Percentiles rank a stretch among this genome's conserved stretches.
Conservation (phyloP, 345 rosid genomes). For the Crucihimalaya himalaica region DNA sequence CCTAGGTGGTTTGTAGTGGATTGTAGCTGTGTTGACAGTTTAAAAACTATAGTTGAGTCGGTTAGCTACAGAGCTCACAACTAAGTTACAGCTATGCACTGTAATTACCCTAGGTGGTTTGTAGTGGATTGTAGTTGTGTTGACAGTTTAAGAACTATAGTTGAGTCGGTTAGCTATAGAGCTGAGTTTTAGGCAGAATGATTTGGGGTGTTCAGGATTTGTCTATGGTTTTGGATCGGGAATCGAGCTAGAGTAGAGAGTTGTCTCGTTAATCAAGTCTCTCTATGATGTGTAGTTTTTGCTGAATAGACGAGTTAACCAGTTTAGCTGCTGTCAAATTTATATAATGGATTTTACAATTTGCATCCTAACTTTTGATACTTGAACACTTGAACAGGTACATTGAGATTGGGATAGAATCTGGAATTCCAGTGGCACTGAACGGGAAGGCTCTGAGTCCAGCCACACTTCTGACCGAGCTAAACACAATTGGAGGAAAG, state of each 20-base stretch:
- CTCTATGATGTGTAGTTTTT: background rate
- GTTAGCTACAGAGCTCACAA: background rate
- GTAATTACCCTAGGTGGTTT: background rate
- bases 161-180: background rate
- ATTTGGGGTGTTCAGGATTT: background rate
- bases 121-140: background rate
- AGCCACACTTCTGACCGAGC: slow-evolving; percentile 67
- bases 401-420: slow-evolving; percentile 65
- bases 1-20: background rate
- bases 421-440: slow-evolving; percentile 77
- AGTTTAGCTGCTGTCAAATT: background rate
- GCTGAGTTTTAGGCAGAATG: background rate
- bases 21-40: background rate
- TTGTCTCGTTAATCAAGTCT: background rate
- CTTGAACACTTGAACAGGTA: slow-evolving; percentile 49
- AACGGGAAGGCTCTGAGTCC: slow-evolving; percentile 72
- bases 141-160: background rate
- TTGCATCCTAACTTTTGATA: slow-evolving; percentile 10
- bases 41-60: background rate
- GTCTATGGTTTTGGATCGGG: background rate
- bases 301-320: background rate
- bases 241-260: background rate
- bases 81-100: background rate
- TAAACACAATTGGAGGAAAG: slow-evolving; percentile 76
- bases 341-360: background rate